phyloP scores from a whole-genome alignment of 768 basidiomycete genomes.

The Gelatoporia subvermispora region DNA sequence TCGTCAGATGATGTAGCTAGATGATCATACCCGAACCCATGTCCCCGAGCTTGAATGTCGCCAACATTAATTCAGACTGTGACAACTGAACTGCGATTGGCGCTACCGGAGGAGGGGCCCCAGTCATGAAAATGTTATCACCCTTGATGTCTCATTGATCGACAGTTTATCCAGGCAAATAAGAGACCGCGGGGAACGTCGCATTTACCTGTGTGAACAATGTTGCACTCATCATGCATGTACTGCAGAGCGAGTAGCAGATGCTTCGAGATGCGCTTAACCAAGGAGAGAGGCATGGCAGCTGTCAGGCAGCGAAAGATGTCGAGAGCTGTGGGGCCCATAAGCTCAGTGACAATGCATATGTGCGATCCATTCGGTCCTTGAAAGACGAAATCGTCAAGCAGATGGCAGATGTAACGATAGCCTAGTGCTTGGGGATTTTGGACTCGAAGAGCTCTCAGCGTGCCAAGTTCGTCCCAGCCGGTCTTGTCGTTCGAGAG shows the following conservation, averaged over 20 bases:
- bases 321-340: not conserved
- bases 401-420: not conserved
- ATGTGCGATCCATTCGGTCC: not conserved
- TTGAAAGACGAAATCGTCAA: not conserved
- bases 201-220: conserved; percentile 28
- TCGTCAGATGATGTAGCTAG: not conserved
- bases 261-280: conserved; percentile 53
- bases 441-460: not conserved
- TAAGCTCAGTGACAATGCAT: not conserved
- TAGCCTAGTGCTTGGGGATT: not conserved
- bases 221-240: conserved; percentile 45
- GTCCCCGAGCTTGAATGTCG: not conserved
- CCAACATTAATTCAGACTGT: not conserved
- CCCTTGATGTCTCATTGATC: conserved; percentile 1
- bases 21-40: not conserved
- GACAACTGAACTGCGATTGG: not conserved
- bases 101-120: not conserved
- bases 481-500: not conserved
- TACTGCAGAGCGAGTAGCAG: conserved; percentile 49
- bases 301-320: not conserved
- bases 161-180: not conserved
- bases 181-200: not conserved
- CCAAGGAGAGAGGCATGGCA: conserved; percentile 42
- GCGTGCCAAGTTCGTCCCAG: not conserved
- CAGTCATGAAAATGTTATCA: conserved; percentile 3